phyloP scores from a whole-genome alignment of 148 eudicot species.

The Arbutus unedo region DNA sequence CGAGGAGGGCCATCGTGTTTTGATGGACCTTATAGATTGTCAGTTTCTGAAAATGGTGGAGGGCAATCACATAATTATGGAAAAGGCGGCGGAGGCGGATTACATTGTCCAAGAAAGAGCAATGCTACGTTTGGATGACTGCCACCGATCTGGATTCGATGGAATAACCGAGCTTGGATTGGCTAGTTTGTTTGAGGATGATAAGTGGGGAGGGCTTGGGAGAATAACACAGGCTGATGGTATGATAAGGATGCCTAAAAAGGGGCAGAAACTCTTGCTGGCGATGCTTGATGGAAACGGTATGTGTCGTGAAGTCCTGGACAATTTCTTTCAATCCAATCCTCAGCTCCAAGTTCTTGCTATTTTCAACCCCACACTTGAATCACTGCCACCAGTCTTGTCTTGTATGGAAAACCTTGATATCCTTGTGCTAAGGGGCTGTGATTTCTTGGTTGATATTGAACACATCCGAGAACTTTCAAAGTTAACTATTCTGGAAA shows the following conservation, averaged over 20 bases:
- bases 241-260: constrained; percentile 11
- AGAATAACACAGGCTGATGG: constrained; percentile 17
- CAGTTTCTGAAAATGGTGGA: constrained; percentile 16
- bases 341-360: constrained; percentile 15
- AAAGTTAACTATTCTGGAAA: constrained; percentile 21
- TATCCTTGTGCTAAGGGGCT: constrained; percentile 28
- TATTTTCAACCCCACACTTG: constrained; percentile 13
- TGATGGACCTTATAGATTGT: constrained; percentile 20
- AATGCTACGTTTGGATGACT: neutral
- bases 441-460: constrained; percentile 14
- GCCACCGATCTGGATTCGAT: neutral
- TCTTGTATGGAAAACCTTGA: neutral
- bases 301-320: constrained; percentile 1
- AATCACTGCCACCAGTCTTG: neutral
- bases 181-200: constrained; percentile 12
- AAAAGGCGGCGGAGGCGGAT: neutral
- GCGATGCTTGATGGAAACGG: constrained; percentile 20
- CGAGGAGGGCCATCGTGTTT: constrained; percentile 19
- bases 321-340: neutral
- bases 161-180: constrained; percentile 16
- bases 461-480: neutral
- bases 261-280: neutral
- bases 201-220: constrained; percentile 10
- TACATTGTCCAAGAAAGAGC: constrained; percentile 12
- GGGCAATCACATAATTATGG: neutral